A percentile compares a stretch with the other conserved stretches of the same genome.
Evolutionary conservation across 1,284 basidiomycete genomes (phyloP).

Genomic region (Sphagnurus paluster): DNA sequence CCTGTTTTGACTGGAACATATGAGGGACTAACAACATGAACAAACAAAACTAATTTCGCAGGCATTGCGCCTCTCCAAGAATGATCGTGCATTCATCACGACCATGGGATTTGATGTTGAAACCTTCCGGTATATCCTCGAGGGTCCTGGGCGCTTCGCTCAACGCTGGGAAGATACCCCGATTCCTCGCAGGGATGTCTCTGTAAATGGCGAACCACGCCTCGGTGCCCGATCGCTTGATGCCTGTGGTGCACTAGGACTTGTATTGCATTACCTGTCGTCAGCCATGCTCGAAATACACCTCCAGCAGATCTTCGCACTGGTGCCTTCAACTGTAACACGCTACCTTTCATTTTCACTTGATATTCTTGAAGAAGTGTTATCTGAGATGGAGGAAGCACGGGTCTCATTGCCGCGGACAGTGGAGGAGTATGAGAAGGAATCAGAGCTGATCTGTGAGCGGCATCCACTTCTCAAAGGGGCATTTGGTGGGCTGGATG

Average conservation of each 20-base stretch:
- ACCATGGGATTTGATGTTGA: conserved; percentile 44
- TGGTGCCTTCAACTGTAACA: conserved; percentile 4
- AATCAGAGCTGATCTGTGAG: conserved; percentile 27
- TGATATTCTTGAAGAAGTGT: conserved; percentile 21
- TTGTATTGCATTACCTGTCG: conserved; percentile 44
- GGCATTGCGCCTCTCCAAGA: too few relatives aligned
- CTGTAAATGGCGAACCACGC: conserved; percentile 26
- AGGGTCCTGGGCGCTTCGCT: conserved; percentile 29
- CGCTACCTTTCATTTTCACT: conserved; percentile 1
- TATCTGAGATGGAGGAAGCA: conserved; percentile 31
- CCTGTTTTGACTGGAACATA: too few relatives aligned
- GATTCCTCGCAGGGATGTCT: conserved; percentile 35
- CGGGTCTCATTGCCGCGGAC: conserved; percentile 30
- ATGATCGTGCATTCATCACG: conserved; percentile 22
- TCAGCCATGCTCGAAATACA: conserved; percentile 24
- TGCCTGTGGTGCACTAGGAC: conserved; percentile 45
- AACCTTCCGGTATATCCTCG: conserved; percentile 39
- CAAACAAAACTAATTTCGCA: too few relatives aligned
- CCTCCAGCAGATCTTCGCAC: conserved; percentile 10
- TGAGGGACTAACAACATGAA: too few relatives aligned
- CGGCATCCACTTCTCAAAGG: conserved; percentile 39
- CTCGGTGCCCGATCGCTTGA: conserved; percentile 30
- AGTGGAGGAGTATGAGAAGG: conserved; percentile 27
- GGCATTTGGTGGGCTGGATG: conserved; percentile 40
- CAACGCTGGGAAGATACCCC: conserved; percentile 31